Evolutionary conservation across 352 stramenopile genomes (phyloP), one percentile per base, ranked within the genome.

Genomic region (Aphanomyces cochlioides): DNA sequence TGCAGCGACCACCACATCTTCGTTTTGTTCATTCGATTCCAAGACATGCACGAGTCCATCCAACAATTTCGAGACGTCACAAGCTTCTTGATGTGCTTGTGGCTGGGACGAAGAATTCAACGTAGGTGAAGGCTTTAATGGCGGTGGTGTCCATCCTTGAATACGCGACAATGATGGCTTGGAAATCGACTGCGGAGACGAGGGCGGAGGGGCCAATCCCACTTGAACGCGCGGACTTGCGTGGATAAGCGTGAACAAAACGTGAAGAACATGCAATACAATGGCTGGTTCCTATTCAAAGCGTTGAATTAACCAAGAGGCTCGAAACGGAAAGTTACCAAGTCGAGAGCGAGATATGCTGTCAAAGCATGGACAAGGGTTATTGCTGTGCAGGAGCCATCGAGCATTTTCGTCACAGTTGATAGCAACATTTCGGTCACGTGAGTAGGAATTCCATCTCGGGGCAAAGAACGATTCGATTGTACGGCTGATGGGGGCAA

Each of bases 401-500:
- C 43, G 43, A 50, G 43, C 43, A 50, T 50, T n/a, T 50, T 50
- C 10, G 43, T 50, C 43, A 50, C 10, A 12, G 43, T 50, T 12
- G 17, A n/a, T 12, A 50, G 10, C 43, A 50, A 2, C 17, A 12
- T 28, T 8, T 58, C 7, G 7, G 50, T 36, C 7, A 58, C 15
- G 2, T 58, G 50, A 28, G 17, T 12, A 19, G 50, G 21, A 8
- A 36, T 12, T 13, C 7, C 50, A 36, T 37, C 15, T 7, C 10
- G 17, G 8, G 50, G 21, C 15, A 12, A 7, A 19, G 56, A 28
- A 38, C 45, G 36, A 61, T 38, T 13, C 34, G 19, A 10, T 41
- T 38, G 19, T 19, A 69, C 47, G 63, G 41, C 7, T 19, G 60
- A 53, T 17, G 60, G 60, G 8, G 64, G 64, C 7, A 63, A 28